Base-by-base conservation (phyloP, 163 green algal genomes). In the Prototheca stagnorum region DNA sequence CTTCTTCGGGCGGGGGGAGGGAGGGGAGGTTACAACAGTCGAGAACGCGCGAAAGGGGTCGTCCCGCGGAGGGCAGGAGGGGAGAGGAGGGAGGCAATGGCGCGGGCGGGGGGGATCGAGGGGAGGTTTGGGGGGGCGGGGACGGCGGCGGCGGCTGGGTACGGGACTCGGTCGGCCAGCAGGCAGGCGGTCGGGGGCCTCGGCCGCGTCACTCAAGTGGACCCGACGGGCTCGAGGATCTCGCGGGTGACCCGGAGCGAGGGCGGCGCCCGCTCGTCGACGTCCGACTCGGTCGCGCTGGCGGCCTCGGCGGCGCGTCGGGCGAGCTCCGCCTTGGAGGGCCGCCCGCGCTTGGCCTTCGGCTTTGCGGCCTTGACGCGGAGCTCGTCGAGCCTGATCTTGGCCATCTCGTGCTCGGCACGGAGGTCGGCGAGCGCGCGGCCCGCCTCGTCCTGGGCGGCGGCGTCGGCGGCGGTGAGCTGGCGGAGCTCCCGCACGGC, bases 381-480 rank as follows among this genome's bases (percentile, higher is more conserved):
- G 11, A 39, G 14, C 36, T 43, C 23, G 11, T 6, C 23, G n/a
- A n/a, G n/a, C n/a, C n/a, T n/a, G n/a, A 61, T 46, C 60, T 56
- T 64, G 22, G 61, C 61, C 1, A 36, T 27, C 19, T 58, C 53
- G 19, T 54, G 64, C 36, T 70, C 61, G 25, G 26, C 28, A 12
- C 51, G 51, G 22, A 70, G 49, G 22, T 48, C 15, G 17, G 28
- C 37, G 28, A 70, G 44, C 12, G 34, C 45, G 3, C 5, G 4
- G 12, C 40, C 34, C 3, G 54, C 61, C 47, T 41, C 23, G 19
- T 19, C n/a, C 11, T 47, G 47, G 3, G 54, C 54, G 7, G 25
- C 54, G 25, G 48, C 47, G 41, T 62, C 54, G 9, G 54, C 54
- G 44, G 48, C 24, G 8, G 20, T n/a, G 3, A 41, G 37, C 23